These are phyloP conservation scores for Epichloe gansuensis DNA, from an alignment of 2,329 filamentous ascomycete species.

Conservation along the genomic window DNA sequence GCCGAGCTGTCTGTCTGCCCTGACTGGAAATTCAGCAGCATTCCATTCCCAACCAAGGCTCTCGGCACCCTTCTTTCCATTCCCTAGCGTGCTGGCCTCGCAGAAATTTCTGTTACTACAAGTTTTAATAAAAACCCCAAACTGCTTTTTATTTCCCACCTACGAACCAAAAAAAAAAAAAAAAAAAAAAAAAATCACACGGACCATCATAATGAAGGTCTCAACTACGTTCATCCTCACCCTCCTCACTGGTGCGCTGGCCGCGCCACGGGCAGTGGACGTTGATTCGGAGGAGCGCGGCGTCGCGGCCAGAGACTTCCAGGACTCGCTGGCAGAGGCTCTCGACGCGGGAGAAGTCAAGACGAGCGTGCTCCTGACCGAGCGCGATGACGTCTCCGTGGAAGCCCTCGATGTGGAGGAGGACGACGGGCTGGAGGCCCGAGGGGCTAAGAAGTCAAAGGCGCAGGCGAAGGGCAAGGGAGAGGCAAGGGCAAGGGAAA, in stretches of 20 bases:
- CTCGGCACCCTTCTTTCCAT: no score
- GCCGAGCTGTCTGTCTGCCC: no score
- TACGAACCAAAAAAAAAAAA: not conserved
- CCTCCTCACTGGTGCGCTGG: conserved; percentile 7
- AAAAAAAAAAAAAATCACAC: not conserved
- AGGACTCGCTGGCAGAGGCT: not conserved
- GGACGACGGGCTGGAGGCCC: not conserved
- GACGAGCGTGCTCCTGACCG: not conserved
- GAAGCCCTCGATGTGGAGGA: not conserved
- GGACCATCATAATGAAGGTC: conserved; percentile 2
- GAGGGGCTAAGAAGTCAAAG: not conserved
- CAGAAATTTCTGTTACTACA: no score
- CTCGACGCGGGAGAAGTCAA: not conserved
- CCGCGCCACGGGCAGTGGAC: not conserved
- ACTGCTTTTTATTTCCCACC: not conserved
- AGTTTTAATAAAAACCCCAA: not conserved
- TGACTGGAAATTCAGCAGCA: no score
- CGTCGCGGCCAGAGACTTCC: not conserved
- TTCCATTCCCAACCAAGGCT: no score
- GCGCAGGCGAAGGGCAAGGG: no score
- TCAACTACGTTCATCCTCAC: conserved; percentile 3
- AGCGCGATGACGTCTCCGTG: not conserved
- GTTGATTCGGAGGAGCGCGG: not conserved
- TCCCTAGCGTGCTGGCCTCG: no score
- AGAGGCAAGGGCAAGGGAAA: not conserved